Evolutionary conservation across 2,329 filamentous ascomycete species (phyloP).

Genomic region (Aspergillus calidoustus): DNA sequence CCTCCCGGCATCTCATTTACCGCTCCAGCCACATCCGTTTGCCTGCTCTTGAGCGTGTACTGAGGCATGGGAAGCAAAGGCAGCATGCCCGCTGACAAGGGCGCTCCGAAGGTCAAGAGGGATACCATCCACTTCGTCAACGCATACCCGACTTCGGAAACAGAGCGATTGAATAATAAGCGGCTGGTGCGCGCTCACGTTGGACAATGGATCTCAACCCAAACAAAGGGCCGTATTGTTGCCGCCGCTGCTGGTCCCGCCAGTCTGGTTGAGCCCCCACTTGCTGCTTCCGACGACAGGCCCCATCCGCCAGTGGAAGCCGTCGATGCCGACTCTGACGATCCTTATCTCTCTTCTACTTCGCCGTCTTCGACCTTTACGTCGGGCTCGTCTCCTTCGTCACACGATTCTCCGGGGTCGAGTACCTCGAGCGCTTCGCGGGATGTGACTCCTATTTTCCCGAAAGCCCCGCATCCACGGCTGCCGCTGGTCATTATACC

Average conservation of each 20-base stretch:
- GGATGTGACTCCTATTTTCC: not conserved
- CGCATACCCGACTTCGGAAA: constrained; percentile 36
- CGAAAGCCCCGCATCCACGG: not conserved
- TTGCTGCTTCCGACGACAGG: constrained; percentile 9
- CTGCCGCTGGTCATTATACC: not conserved
- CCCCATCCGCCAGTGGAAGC: not conserved
- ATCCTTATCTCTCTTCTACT: constrained; percentile 11
- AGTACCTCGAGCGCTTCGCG: constrained; percentile 1
- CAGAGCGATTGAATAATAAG: constrained; percentile 33
- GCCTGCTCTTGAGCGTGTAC: constrained; percentile 24
- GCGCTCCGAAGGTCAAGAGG: constrained; percentile 23
- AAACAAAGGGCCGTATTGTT: constrained; percentile 36
- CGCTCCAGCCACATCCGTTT: constrained; percentile 14
- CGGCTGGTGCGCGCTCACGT: constrained; percentile 40
- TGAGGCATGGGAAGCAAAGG: not conserved
- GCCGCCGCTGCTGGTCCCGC: constrained; percentile 18
- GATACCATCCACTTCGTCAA: constrained; percentile 41
- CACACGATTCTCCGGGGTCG: constrained; percentile 16
- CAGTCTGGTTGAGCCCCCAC: not conserved
- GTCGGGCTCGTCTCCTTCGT: constrained; percentile 16
- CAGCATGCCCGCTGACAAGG: constrained; percentile 33
- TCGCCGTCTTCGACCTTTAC: constrained; percentile 13
- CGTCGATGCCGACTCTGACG: constrained; percentile 9
- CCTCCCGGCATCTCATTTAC: constrained; percentile 18
- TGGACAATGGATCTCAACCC: constrained; percentile 42